A percentile compares a stretch with the other conserved stretches of the same genome.
These are phyloP conservation scores for Geranomyces michiganensis DNA, from an alignment of 192 early-diverging fungal genomes.

Conservation along the genomic window DNA sequence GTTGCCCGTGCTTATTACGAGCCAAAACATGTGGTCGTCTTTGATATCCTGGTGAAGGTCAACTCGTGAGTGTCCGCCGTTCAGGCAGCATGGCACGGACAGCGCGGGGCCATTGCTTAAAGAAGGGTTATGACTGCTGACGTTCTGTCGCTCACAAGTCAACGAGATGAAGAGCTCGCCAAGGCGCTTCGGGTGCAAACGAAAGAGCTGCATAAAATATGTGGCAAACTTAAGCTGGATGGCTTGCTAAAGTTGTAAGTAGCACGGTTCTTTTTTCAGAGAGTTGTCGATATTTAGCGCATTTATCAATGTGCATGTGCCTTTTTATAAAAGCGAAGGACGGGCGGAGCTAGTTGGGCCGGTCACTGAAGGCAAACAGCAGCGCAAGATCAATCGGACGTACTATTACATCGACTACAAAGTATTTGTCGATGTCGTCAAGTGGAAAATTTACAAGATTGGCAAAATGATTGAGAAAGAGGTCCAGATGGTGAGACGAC, in stretches of 20 bases:
- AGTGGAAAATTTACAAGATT: constrained; percentile 89
- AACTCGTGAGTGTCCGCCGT: constrained; percentile 28
- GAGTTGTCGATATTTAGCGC: no score
- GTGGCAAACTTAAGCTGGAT: constrained; percentile 76
- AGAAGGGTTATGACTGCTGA: no score
- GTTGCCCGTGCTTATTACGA: constrained; percentile 80
- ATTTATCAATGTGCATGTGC: not conserved
- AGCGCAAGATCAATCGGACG: constrained; percentile 31
- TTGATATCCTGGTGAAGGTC: constrained; percentile 68
- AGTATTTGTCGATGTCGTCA: constrained; percentile 90
- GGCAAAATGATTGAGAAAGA: constrained; percentile 47
- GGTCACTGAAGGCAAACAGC: constrained; percentile 28
- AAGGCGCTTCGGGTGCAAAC: constrained; percentile 62
- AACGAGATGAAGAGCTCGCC: constrained; percentile 73
- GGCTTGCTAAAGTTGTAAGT: constrained; percentile 65
- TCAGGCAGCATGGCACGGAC: not conserved
- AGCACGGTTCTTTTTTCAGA: not conserved
- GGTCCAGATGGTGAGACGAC: constrained; percentile 37
- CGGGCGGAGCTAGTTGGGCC: constrained; percentile 24
- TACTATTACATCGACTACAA: constrained; percentile 90
- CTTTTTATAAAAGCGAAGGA: constrained; percentile 11
- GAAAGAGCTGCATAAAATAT: constrained; percentile 77
- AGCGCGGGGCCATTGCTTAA: not conserved
- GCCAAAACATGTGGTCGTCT: constrained; percentile 73
- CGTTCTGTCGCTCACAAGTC: constrained; percentile 12